These are phyloP conservation scores for Naganishia sp. DNA, from an alignment of 1,284 basidiomycete species.

Conservation along the genomic window DNA sequence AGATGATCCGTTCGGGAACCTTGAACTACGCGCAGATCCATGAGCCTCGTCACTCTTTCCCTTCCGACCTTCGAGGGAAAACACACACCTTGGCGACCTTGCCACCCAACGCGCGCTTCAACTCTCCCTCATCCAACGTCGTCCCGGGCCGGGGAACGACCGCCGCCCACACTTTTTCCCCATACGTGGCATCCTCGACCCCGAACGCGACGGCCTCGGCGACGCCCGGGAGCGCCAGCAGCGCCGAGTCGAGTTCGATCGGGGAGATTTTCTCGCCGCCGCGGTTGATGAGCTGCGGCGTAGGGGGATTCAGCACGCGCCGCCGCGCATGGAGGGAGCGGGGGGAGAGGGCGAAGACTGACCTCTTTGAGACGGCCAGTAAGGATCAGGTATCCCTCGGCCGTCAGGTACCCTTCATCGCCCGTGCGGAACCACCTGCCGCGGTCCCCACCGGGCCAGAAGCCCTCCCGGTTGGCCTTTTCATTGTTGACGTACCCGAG, in stretches of 20 bases:
- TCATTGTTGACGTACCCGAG: conserved; percentile 55
- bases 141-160: conserved; percentile 36
- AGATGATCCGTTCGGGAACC: conserved; percentile 44
- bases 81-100: conserved; percentile 39
- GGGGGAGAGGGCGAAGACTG: too few species aligned
- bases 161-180: conserved; percentile 49
- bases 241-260: conserved; percentile 61
- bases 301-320: too few species aligned
- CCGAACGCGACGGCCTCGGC: conserved; percentile 58
- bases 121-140: conserved; percentile 30
- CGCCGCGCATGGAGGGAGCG: too few species aligned
- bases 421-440: conserved; percentile 59
- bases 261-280: conserved; percentile 70
- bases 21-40: conserved; percentile 39
- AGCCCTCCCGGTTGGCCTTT: conserved; percentile 50
- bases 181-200: conserved; percentile 47
- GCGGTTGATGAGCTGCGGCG: conserved; percentile 65
- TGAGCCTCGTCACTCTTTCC: neutral
- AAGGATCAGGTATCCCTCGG: conserved; percentile 63
- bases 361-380: conserved; percentile 63
- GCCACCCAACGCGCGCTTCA: conserved; percentile 39
- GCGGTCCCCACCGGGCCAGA: conserved; percentile 57
- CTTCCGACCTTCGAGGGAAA: neutral
- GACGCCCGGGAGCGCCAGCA: conserved; percentile 58
- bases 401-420: conserved; percentile 65